Evolutionary conservation across 352 stramenopile species (phyloP), one percentile per base, ranked within the genome.

Genomic region (Phytopythium aichiense): DNA sequence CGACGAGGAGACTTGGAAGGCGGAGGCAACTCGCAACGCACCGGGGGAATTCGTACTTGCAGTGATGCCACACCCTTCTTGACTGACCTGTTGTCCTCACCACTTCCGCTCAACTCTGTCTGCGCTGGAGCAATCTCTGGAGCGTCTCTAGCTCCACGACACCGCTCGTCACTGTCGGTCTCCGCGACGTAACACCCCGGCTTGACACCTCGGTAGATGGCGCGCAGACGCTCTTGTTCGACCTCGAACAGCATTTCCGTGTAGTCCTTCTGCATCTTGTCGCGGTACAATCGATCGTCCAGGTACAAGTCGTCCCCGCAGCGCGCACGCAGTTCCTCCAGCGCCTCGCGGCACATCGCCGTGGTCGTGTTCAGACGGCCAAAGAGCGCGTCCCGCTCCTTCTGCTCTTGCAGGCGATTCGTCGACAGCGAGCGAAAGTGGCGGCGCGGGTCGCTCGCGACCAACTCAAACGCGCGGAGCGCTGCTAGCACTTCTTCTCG

Each of bases 211-310:
- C 65, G 31, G 63, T 87, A 91, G 31, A 89, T 89, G 53, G 88
- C 73, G 20, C 48, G 66, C n/a, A 92, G 62, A 0, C 82, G 71
- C 57, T 89, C 81, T 63, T 88, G 74, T 46, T 91, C 82, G n/a
- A 89, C 77, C 9, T 87, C 78, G 43, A 74, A 92, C 30, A 89
- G 61, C 43, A 92, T 49, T 43, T 89, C 82, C 0, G 76, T 89
- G 68, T 92, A 92, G 50, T 92, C 80, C 53, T 87, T 89, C 38
- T 77, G 74, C 76, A 92, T 90, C 67, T 92, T 91, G 5, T 89
- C 75, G 5, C 59, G 53, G 28, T 92, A 92, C 15, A 65, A 13
- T 1, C 78, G 77, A 49, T 76, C 64, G 50, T 73, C 70, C 7
- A 84, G 64, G 38, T 58, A 78, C 22, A 89, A 61, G 0, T 52